Evolutionary conservation across 2,329 filamentous ascomycete species (phyloP).

Genomic region (Trichoderma lentiforme): DNA sequence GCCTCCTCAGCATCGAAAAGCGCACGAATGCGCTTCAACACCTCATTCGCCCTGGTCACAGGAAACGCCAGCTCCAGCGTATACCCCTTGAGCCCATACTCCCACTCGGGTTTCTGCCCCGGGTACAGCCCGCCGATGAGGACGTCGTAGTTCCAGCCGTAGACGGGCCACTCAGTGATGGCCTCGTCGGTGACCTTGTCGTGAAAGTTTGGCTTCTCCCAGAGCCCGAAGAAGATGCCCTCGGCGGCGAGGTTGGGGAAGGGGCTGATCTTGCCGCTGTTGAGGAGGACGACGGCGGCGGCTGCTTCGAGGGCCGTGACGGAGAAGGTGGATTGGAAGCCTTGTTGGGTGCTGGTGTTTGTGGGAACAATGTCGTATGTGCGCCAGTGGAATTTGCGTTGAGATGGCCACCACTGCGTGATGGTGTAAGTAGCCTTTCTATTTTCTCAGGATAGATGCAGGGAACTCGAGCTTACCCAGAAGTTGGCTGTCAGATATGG

Average conservation of each 20-base stretch:
- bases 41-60: slow-evolving; percentile 44
- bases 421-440: background rate
- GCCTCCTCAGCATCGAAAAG: slow-evolving; percentile 46
- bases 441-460: background rate
- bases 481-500: slow-evolving; percentile 51
- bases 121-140: slow-evolving; percentile 51
- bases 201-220: slow-evolving; percentile 51
- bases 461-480: slow-evolving; percentile 35
- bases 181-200: slow-evolving; percentile 45
- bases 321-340: slow-evolving; percentile 52
- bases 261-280: slow-evolving; percentile 45
- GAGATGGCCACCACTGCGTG: slow-evolving; percentile 49
- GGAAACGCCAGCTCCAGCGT: slow-evolving; percentile 53
- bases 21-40: slow-evolving; percentile 46
- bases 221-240: slow-evolving; percentile 47
- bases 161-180: slow-evolving; percentile 48
- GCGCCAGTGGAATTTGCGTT: slow-evolving; percentile 50
- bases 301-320: slow-evolving; percentile 42
- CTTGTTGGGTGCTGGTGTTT: slow-evolving; percentile 42
- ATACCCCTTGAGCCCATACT: slow-evolving; percentile 44
- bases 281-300: slow-evolving; percentile 40
- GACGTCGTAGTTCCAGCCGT: slow-evolving; percentile 53
- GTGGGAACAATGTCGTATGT: slow-evolving; percentile 47
- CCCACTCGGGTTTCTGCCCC: slow-evolving; percentile 48
- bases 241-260: slow-evolving; percentile 49